These are phyloP conservation scores for Ceratopteris richardii DNA, from an alignment of 75 land plant species.

Conservation along the genomic window DNA sequence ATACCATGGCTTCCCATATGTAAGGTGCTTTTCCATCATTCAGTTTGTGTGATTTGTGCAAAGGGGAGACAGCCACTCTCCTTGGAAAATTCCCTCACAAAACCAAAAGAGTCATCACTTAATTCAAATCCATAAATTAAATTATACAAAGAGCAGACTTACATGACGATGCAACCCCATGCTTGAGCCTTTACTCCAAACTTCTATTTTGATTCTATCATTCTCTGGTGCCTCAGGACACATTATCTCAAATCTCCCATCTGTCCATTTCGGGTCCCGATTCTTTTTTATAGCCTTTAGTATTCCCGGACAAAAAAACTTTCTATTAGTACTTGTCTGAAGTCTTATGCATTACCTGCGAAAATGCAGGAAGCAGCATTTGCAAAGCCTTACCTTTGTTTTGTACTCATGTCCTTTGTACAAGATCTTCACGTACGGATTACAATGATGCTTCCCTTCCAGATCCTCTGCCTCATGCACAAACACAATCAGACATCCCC, in stretches of 20 bases:
- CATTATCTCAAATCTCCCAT: slow-evolving; percentile 52
- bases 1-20: too few species aligned
- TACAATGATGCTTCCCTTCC: slow-evolving; percentile 88
- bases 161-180: slow-evolving; percentile 34
- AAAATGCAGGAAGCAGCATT: slow-evolving; percentile 6
- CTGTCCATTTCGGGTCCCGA: slow-evolving; percentile 75
- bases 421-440: slow-evolving; percentile 54
- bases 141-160: slow-evolving; percentile 5
- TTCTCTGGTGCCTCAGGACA: slow-evolving; percentile 59
- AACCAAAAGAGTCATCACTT: too few species aligned
- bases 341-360: neutral
- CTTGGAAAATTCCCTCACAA: too few species aligned
- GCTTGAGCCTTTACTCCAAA: slow-evolving; percentile 35
- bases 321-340: too few species aligned
- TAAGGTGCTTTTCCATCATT: too few species aligned
- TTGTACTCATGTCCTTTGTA: slow-evolving; percentile 61
- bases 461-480: slow-evolving; percentile 69
- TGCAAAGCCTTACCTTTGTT: slow-evolving; percentile 51
- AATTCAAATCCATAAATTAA: too few species aligned
- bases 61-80: too few species aligned
- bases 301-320: neutral
- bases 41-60: too few species aligned
- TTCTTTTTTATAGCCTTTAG: slow-evolving; percentile 64
- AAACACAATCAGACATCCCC: slow-evolving; percentile 63
- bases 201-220: slow-evolving; percentile 61